Evolutionary conservation across 2,329 filamentous ascomycete genomes (phyloP).

Genomic region (Didymella sp.): DNA sequence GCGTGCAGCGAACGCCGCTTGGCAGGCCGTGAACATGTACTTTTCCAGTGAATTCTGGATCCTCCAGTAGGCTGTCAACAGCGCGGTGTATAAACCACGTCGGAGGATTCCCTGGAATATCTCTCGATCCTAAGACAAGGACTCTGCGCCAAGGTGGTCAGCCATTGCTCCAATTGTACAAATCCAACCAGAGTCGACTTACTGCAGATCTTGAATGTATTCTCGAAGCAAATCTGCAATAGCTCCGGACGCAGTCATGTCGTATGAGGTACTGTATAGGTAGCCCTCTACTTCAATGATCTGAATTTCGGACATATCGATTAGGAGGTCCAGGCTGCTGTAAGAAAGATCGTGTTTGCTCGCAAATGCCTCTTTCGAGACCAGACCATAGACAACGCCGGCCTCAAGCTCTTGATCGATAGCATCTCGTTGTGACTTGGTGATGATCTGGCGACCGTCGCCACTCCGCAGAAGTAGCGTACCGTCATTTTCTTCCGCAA

Average conservation of each 20-base stretch:
- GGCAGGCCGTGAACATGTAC: conserved; percentile 24
- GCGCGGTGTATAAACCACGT: conserved; percentile 31
- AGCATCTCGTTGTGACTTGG: conserved; percentile 31
- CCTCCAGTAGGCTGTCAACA: conserved; percentile 20
- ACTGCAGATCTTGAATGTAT: conserved; percentile 24
- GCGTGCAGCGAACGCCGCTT: conserved; percentile 31
- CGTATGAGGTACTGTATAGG: conserved; percentile 29
- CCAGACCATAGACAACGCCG: conserved; percentile 15
- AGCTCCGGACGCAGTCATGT: conserved; percentile 10
- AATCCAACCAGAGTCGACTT: conserved; percentile 1
- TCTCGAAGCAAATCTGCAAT: conserved; percentile 20
- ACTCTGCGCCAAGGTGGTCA: conserved; percentile 19
- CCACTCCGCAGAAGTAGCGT: conserved; percentile 34
- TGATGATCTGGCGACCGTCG: conserved; percentile 33
- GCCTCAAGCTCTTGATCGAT: conserved; percentile 23
- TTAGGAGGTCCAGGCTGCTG: conserved; percentile 32
- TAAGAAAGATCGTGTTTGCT: conserved; percentile 31
- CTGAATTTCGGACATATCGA: conserved; percentile 21
- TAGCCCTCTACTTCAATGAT: conserved; percentile 26
- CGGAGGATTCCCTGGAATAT: conserved; percentile 34
- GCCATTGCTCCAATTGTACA: background rate
- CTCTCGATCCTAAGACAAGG: conserved; percentile 23
- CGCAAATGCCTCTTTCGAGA: conserved; percentile 30
- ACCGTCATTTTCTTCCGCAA: conserved; percentile 27
- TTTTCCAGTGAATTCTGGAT: conserved; percentile 17